Evolutionary conservation across 2,329 filamentous ascomycete genomes (phyloP).

Genomic region (Sarocladium brachiariae): DNA sequence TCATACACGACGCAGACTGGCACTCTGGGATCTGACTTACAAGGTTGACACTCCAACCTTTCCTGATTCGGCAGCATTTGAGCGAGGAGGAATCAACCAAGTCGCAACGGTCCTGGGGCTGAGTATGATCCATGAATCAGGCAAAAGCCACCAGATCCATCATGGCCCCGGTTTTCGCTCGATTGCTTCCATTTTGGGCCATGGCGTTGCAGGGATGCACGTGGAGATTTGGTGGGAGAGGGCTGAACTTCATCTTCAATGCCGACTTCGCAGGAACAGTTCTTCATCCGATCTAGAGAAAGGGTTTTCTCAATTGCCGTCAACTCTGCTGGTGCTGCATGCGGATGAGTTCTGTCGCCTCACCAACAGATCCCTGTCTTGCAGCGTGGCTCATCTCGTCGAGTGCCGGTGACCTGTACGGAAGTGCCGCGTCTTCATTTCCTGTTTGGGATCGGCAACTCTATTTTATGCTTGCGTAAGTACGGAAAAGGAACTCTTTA

Average conservation of each 20-base stretch:
- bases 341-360: neutral
- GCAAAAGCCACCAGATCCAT: neutral
- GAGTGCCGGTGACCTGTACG: no score
- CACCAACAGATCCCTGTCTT: neutral
- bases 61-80: conserved; percentile 2
- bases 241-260: neutral
- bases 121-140: neutral
- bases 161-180: neutral
- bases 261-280: neutral
- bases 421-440: neutral
- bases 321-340: neutral
- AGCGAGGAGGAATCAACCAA: neutral
- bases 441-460: neutral
- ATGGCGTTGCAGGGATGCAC: neutral
- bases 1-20: no score
- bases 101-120: neutral
- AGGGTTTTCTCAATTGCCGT: neutral
- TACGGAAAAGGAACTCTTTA: no score
- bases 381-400: neutral
- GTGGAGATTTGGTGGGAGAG: neutral
- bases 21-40: no score
- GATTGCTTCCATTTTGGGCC: neutral
- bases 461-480: neutral
- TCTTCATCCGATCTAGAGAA: conserved; percentile 2
- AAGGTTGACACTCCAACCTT: neutral